Evolutionary conservation across 495 filamentous ascomycete species (phyloP).

Genomic region (Penicillium roqueforti): DNA sequence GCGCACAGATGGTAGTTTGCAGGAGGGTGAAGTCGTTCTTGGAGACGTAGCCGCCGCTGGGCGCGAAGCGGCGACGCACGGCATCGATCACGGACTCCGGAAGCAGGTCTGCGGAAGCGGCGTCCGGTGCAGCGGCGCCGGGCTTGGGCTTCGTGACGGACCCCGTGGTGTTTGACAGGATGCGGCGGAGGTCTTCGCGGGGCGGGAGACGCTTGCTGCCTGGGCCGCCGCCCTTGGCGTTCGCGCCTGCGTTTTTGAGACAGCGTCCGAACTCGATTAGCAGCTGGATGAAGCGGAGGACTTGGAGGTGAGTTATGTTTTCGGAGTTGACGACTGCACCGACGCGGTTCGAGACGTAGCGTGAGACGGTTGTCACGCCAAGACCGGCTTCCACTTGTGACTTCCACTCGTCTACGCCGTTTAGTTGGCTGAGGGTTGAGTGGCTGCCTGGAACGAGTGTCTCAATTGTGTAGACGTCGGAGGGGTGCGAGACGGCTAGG

Average conservation of each 20-base stretch:
- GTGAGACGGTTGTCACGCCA: slow-evolving; percentile 53
- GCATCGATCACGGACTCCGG: slow-evolving; percentile 63
- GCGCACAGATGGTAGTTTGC: slow-evolving; percentile 63
- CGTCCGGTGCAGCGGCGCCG: slow-evolving; percentile 4
- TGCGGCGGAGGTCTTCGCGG: slow-evolving; percentile 38
- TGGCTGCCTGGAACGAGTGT: slow-evolving; percentile 54
- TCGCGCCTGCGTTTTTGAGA: slow-evolving; percentile 31
- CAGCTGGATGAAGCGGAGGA: slow-evolving; percentile 57
- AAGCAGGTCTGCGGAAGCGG: slow-evolving; percentile 23
- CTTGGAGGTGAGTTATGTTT: slow-evolving; percentile 52
- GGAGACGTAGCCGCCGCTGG: slow-evolving; percentile 50
- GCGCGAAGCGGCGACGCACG: slow-evolving; percentile 65
- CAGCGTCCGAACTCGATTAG: slow-evolving; percentile 59
- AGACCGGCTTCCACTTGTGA: slow-evolving; percentile 56
- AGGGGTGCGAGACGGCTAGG: slow-evolving; percentile 62
- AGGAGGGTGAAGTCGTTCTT: slow-evolving; percentile 61
- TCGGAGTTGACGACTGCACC: slow-evolving; percentile 50
- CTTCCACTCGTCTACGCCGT: slow-evolving; percentile 67
- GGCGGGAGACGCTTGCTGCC: slow-evolving; percentile 40
- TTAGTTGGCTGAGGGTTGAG: slow-evolving; percentile 52
- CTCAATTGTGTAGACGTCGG: slow-evolving; percentile 75
- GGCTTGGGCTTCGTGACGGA: slow-evolving; percentile 5
- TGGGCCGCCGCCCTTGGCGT: slow-evolving; percentile 26
- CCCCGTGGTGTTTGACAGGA: slow-evolving; percentile 37
- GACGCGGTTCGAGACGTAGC: slow-evolving; percentile 64